Evolutionary conservation across 2,329 filamentous ascomycete genomes (phyloP).

Genomic region (Epichloe amarillans): DNA sequence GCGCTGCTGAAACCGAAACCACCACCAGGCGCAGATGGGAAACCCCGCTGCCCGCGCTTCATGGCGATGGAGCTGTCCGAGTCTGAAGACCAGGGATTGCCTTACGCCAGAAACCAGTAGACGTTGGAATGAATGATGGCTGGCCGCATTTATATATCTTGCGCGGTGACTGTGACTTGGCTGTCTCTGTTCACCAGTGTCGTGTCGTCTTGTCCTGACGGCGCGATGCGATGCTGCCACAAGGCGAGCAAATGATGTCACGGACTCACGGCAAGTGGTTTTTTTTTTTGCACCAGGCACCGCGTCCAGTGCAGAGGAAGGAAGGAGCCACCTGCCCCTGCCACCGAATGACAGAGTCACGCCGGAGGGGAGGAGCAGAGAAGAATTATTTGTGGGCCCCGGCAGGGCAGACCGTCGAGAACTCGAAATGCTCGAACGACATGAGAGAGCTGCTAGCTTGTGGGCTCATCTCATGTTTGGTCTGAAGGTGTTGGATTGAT

Average conservation of each 20-base stretch:
- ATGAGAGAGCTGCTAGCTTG: too few species aligned
- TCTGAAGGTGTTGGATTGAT: too few species aligned
- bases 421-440: too few species aligned
- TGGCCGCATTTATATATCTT: neutral
- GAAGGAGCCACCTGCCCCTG: neutral
- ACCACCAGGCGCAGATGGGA: slow-evolving; percentile 6
- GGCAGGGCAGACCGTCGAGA: too few species aligned
- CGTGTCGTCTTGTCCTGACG: neutral
- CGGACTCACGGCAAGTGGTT: neutral
- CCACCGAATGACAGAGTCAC: too few species aligned
- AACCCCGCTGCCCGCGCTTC: slow-evolving; percentile 7
- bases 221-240: neutral
- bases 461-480: too few species aligned
- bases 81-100: neutral
- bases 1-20: slow-evolving; percentile 22
- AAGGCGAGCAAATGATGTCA: slow-evolving; percentile 4
- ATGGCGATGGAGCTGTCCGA: neutral
- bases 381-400: too few species aligned
- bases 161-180: neutral
- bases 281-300: neutral
- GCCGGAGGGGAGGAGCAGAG: too few species aligned
- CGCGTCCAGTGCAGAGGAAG: neutral
- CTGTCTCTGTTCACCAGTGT: neutral
- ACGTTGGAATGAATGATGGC: neutral
- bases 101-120: neutral